Conservation (phyloP, 352 stramenopile genomes). For the Phytophthora sansomeana region DNA sequence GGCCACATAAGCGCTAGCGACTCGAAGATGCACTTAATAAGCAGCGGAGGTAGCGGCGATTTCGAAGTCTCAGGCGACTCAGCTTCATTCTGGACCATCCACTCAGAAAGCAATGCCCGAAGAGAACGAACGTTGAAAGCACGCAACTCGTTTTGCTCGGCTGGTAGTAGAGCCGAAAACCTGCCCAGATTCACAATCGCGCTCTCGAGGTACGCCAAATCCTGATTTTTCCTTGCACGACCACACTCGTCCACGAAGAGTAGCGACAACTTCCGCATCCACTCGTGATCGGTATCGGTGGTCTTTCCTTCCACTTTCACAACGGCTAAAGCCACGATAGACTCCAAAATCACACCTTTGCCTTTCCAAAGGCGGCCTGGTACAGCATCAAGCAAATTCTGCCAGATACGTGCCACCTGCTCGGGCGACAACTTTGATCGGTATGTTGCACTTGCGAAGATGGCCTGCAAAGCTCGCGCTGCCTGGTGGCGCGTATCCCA, state of each 20-base stretch:
- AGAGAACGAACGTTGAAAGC: conserved; percentile 48
- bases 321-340: conserved; percentile 59
- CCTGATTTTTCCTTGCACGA: conserved; percentile 67
- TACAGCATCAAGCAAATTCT: conserved; percentile 55
- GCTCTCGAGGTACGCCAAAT: conserved; percentile 79
- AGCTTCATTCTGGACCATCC: conserved; percentile 36
- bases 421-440: conserved; percentile 46
- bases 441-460: conserved; percentile 63
- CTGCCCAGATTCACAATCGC: conserved; percentile 60
- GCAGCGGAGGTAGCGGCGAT: conserved; percentile 54
- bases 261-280: conserved; percentile 38
- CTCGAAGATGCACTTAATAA: conserved; percentile 83
- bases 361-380: conserved; percentile 79
- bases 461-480: conserved; percentile 63
- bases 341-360: conserved; percentile 80
- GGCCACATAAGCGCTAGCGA: conserved; percentile 64
- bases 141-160: conserved; percentile 35
- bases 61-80: conserved; percentile 16
- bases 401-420: conserved; percentile 63
- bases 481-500: conserved; percentile 82
- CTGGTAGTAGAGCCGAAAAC: conserved; percentile 49
- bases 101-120: conserved; percentile 42
- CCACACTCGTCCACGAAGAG: conserved; percentile 68
- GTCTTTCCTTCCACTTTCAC: conserved; percentile 33
- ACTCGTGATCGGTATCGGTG: conserved; percentile 15